A percentile compares a stretch with the other conserved stretches of the same genome.
Evolutionary conservation across 2,329 filamentous ascomycete genomes (phyloP).

Genomic region (Alternaria solani): DNA sequence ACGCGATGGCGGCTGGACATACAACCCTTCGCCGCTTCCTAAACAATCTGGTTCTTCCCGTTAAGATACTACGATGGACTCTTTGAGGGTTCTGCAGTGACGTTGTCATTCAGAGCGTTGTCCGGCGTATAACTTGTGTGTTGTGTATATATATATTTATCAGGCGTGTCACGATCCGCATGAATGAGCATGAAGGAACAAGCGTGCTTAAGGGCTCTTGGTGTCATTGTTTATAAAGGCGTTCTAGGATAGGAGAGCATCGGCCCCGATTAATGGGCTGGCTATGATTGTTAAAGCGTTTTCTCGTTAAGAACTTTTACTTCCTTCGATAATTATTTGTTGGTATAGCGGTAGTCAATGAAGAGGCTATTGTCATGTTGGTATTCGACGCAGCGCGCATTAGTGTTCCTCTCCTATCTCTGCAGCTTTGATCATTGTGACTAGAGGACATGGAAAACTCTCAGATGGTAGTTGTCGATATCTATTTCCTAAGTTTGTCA

Average conservation of each 20-base stretch:
- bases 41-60: slow-evolving; percentile 27
- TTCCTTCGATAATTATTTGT: background rate
- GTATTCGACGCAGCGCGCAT: too few species aligned
- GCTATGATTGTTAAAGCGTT: background rate
- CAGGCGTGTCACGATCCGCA: slow-evolving; percentile 1
- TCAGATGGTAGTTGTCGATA: too few species aligned
- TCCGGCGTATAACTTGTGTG: background rate
- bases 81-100: too few species aligned
- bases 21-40: slow-evolving; percentile 45
- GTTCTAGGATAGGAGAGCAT: background rate
- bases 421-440: too few species aligned
- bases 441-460: too few species aligned
- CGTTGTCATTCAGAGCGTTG: background rate
- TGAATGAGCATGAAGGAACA: background rate
- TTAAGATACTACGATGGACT: background rate
- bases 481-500: background rate
- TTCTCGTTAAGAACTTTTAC: background rate
- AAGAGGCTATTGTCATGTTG: background rate
- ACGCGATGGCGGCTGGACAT: slow-evolving; percentile 80
- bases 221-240: background rate
- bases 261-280: slow-evolving; percentile 2
- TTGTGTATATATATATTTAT: background rate
- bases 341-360: background rate
- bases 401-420: too few species aligned
- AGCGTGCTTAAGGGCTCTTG: background rate